phyloP scores from a whole-genome alignment of 768 basidiomycete species.

The Suillus alpinus region DNA sequence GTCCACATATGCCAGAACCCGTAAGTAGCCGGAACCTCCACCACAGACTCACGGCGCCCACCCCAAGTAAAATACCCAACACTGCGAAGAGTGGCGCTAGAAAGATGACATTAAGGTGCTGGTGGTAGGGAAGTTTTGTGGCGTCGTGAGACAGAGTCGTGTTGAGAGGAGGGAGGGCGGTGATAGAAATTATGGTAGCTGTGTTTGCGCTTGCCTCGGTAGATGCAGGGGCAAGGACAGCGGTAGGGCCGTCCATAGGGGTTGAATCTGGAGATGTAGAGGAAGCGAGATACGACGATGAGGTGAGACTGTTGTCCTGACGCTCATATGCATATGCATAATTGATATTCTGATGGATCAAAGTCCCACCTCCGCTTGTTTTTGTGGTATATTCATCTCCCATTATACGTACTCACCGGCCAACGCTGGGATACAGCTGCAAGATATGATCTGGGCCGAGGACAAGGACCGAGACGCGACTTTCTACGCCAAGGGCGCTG shows the following conservation, averaged over 20 bases:
- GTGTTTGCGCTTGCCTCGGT: conserved; percentile 10
- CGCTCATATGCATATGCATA: background rate
- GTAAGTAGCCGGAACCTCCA: conserved; percentile 11
- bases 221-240: background rate
- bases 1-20: background rate
- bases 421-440: background rate
- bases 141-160: conserved; percentile 12
- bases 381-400: background rate
- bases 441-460: conserved; percentile 36
- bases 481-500: conserved; percentile 61
- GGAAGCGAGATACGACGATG: background rate
- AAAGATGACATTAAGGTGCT: conserved; percentile 23
- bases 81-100: conserved; percentile 25
- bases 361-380: conserved; percentile 9
- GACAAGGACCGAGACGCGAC: conserved; percentile 42
- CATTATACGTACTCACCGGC: conserved; percentile 20
- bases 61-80: conserved; percentile 25
- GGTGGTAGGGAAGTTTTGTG: conserved; percentile 20
- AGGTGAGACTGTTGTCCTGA: background rate
- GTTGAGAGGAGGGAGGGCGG: conserved; percentile 28
- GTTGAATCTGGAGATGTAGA: background rate
- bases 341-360: conserved; percentile 12
- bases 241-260: background rate
- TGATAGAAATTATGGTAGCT: conserved; percentile 30
- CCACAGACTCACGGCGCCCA: conserved; percentile 9